These are phyloP conservation scores for Casuarina equisetifolia DNA, from an alignment of 306 rosid genomes.

Conservation along the genomic window DNA sequence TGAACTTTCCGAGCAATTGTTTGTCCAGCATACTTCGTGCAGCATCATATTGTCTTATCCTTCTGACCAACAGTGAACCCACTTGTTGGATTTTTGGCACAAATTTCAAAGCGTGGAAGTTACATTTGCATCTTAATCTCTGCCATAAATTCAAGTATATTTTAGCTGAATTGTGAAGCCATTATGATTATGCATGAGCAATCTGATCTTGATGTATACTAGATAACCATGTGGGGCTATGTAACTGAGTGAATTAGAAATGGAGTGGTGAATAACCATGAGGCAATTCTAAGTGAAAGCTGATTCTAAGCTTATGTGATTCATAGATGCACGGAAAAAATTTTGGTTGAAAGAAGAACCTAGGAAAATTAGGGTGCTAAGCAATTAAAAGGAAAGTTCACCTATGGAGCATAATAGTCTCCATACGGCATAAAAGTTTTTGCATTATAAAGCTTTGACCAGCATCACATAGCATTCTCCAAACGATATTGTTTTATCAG, in stretches of 20 bases:
- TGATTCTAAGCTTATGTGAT: background rate
- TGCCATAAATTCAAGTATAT: conserved; percentile 34
- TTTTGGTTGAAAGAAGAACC: background rate
- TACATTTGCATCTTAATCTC: conserved; percentile 96
- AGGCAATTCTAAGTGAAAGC: background rate
- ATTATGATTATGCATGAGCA: background rate
- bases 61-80: conserved; percentile 67
- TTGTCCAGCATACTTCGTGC: conserved; percentile 59
- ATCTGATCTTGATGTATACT: background rate
- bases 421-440: background rate
- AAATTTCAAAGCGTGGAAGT: conserved; percentile 85
- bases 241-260: background rate
- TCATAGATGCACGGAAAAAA: background rate
- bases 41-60: conserved; percentile 61
- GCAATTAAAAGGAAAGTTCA: background rate
- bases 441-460: background rate
- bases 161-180: background rate
- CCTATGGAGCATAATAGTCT: background rate
- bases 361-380: background rate
- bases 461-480: background rate
- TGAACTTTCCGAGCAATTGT: conserved; percentile 75
- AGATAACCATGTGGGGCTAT: background rate
- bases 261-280: background rate
- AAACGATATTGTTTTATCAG: background rate
- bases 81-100: conserved; percentile 70